Conservation (phyloP, 2,329 filamentous ascomycete genomes). For the Clarireedia monteithiana region DNA sequence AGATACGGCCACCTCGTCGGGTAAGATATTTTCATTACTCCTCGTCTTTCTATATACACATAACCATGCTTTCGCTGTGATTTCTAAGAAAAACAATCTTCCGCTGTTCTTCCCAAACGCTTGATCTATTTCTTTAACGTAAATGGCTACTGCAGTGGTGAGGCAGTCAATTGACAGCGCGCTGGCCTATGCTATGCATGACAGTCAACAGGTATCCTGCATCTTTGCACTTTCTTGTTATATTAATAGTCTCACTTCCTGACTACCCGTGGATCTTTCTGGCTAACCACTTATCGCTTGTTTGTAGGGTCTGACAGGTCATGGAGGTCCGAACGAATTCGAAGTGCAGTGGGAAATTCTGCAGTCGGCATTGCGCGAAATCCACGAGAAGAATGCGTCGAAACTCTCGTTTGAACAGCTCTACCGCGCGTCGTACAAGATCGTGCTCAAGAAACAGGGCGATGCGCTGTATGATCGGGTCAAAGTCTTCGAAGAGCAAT, state of each 20-base stretch:
- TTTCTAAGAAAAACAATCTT: background rate
- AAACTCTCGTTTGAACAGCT: conserved; percentile 89
- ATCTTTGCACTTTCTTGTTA: background rate
- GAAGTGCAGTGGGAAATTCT: conserved; percentile 78
- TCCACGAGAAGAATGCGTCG: conserved; percentile 87
- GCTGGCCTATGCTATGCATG: background rate
- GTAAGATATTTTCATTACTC: conserved; percentile 39
- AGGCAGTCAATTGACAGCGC: background rate
- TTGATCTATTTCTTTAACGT: background rate
- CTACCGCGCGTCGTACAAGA: conserved; percentile 89
- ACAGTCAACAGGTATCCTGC: conserved; percentile 3
- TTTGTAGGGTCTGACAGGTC: conserved; percentile 43
- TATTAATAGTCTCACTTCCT: background rate
- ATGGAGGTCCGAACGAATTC: conserved; percentile 63
- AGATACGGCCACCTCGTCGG: conserved; percentile 59
- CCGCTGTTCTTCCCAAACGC: no score
- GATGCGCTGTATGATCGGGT: conserved; percentile 74
- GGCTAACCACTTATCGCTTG: conserved; percentile 7
- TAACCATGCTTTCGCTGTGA: background rate
- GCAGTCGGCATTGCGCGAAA: conserved; percentile 70
- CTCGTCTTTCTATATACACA: background rate
- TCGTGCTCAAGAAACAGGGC: conserved; percentile 83
- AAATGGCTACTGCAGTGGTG: background rate
- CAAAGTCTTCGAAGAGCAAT: conserved; percentile 70
- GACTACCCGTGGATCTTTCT: background rate